Conservation (phyloP, 1,284 basidiomycete genomes). For the Cutaneotrichosporon mucoides region DNA sequence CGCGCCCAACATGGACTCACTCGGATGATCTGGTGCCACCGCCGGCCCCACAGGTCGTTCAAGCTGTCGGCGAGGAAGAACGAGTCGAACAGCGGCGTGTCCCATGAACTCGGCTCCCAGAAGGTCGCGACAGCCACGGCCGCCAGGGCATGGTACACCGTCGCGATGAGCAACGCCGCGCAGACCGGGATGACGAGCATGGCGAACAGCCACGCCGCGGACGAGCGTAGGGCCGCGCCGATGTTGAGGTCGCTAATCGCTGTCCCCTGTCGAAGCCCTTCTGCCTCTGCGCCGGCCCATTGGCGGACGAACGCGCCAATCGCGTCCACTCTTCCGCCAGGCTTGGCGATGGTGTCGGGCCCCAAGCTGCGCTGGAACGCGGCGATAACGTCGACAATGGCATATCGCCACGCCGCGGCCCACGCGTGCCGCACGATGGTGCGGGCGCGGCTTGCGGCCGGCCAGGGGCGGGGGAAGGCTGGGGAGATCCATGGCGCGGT, state of each 20-base stretch:
- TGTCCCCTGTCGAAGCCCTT: no score
- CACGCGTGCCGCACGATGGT: not conserved
- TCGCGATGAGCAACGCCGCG: slow-evolving; percentile 19
- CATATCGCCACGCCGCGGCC: not conserved
- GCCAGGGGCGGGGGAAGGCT: not conserved
- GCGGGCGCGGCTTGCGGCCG: not conserved
- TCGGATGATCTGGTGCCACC: slow-evolving; percentile 1
- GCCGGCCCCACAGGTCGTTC: not conserved
- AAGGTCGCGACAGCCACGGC: not conserved
- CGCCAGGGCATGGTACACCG: not conserved
- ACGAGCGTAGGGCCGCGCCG: not conserved
- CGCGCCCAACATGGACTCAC: not conserved
- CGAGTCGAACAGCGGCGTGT: not conserved
- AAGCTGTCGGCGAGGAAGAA: not conserved
- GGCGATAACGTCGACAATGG: not conserved
- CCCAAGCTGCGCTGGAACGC: not conserved
- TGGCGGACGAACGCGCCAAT: not conserved
- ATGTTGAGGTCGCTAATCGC: no score
- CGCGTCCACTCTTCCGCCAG: not conserved
- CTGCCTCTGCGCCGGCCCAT: not conserved
- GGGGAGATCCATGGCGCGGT: not conserved
- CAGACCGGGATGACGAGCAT: slow-evolving; percentile 42
- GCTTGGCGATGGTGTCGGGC: not conserved
- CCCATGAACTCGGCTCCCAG: not conserved
- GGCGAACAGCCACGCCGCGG: not conserved